Evolutionary conservation across 1,139 yeast species (phyloP), one percentile per base, ranked within the genome.

Genomic region (Spencermartinsiella ligniputridi): DNA sequence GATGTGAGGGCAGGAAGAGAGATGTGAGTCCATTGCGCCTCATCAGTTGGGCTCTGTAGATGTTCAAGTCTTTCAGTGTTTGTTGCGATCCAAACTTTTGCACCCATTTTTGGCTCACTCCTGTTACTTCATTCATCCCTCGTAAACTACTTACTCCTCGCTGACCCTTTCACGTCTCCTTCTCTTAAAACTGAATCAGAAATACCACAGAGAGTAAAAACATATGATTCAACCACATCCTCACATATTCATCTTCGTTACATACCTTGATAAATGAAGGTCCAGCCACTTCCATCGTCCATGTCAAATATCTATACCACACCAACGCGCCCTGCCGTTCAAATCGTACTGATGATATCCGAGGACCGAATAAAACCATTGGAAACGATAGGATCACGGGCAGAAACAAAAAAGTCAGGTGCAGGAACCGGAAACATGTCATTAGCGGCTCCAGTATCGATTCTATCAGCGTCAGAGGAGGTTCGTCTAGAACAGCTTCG

Each of bases 221-320:
- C 8, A 33, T 8, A 15, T 17, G 13, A 8, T 17, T 15, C 32
- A 20, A 19, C 46, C 48, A 46, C 9, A 38, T 32, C 11, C 30
- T 39, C 34, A 48, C 29, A 40, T 51, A 54, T 12, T 50, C 51
- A 27, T 43, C 45, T 17, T 47, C 39, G 35, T 51, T 51, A 49
- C 48, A 40, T 52, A 59, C 63, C 61, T 92, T 92, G 51, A 92
- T 87, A 64, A 92, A 92, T 4, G 96, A 83, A 1, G 98, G 96
- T 1, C 98, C 98, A 0, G 96, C 96, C 22, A 72, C 52, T 62
- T 92, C 96, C 50, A 94, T 79, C 1, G 85, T 71, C 67, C 78
- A 69, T 42, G 90, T 73, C 34, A 90, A 65, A 47, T 81, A 69
- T 44, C 66, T 65, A 63, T 76, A 90, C 97, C 97, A 92, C 21